Evolutionary conservation across 2,329 filamentous ascomycete genomes (phyloP), one percentile per base, ranked within the genome.

Genomic region (Curvularia lunata): DNA sequence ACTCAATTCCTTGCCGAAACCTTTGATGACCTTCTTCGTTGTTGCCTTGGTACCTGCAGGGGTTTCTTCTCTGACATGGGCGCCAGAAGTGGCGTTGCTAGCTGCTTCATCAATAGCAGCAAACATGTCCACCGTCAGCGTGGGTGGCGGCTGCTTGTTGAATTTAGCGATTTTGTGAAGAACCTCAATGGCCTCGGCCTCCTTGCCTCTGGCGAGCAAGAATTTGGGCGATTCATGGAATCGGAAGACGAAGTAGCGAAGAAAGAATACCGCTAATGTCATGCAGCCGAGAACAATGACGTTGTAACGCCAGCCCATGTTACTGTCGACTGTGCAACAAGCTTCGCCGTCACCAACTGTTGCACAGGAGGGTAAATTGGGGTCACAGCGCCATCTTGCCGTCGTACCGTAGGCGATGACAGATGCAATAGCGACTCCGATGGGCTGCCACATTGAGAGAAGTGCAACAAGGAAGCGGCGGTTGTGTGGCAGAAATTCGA

Each of bases 301-400:
- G 41, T 67, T 66, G 45, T 72, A 72, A 5, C 68, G 64, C 68
- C 69, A 72, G n/a, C 69, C 70, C 70, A 72, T 72, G 41, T 72
- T 72, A 47, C 61, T 66, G 30, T 41, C 55, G 4, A 58, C 55
- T 6, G 55, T 58, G 23, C 55, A 58, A 13, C 55, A 58, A n/a
- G 25, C 45, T 21, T 48, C 46, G 38, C 55, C 55, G 18, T 52
- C 16, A 21, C 9, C 32, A 25, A 45, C 55, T 13, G 34, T n/a
- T 16, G 38, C 61, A 52, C 69, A 72, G 8, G 67, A 64, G 1
- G 50, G 58, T 9, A 70, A 28, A 12, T 37, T 40, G 13, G 63
- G 56, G n/a, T 67, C 65, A 32, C 69, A 72, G 16, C 69, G 69
- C 66, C 66, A 72, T 50, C 67, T 71, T 4, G 69, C 69, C 13